Evolutionary conservation across 1,284 basidiomycete species (phyloP), one percentile per base, ranked within the genome.

Genomic region (Chondrostereum purpureum): DNA sequence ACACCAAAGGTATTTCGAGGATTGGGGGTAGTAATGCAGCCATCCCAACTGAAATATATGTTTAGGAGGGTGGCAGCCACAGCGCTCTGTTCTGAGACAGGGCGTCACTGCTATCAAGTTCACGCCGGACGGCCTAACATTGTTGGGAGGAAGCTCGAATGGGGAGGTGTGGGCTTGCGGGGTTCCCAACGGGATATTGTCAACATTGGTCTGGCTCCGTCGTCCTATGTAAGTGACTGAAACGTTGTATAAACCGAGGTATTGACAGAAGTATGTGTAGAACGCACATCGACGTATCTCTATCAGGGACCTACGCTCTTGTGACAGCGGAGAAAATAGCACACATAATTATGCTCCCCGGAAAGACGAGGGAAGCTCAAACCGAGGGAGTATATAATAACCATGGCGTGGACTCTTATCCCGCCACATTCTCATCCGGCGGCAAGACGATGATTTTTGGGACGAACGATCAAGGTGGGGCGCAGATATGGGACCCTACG

Each of bases 111-210:
- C 73, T 2, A 69, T 84, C 47, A 69, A 67, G 51, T 83, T 84
- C 54, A 66, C 80, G 3, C 71, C 78, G 21, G 76, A 75, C 27
- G 82, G 82, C 2, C 65, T 69, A 34, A 76, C 76, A 34, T 61
- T 84, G 43, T 60, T 84, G n/a, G 81, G 82, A 1, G 82, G 79
- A 2, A 82, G 80, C 18, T 69, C 68, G 40, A 80, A 84, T 53
- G 80, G 82, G n/a, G 75, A 78, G 16, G 52, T 84, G 80, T 83
- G 80, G 80, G 69, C 77, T 55, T 80, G 73, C 52, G 72, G 77
- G 54, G 64, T 83, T 45, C 77, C 80, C 1, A 80, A 79, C 48
- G 80, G 80, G 22, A 80, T 31, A n/a, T 31, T 31, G 27, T 8
- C 8, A n/a, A n/a, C 27, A 8, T 31, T 8, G 27, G n/a, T n/a